These are phyloP conservation scores for Calocera cornea DNA, from an alignment of 768 basidiomycete species.

Conservation along the genomic window DNA sequence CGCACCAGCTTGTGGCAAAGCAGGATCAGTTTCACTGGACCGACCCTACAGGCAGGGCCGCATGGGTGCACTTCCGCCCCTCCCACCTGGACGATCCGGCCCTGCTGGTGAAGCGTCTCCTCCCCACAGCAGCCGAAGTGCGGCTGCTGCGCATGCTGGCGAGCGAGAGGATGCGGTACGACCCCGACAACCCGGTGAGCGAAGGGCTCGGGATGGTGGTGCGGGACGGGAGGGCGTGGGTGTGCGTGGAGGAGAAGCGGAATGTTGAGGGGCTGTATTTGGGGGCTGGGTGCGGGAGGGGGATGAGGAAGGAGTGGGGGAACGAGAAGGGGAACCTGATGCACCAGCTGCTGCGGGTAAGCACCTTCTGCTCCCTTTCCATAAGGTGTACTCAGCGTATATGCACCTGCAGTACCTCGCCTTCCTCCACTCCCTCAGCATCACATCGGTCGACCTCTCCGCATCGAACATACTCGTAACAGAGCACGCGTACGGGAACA, in stretches of 20 bases:
- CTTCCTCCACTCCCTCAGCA: background rate
- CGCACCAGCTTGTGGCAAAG: background rate
- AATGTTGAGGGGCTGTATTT: background rate
- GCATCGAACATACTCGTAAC: background rate
- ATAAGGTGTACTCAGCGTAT: background rate
- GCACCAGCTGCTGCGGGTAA: background rate
- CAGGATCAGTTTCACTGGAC: background rate
- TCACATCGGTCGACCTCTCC: background rate
- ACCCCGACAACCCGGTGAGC: conserved; percentile 1
- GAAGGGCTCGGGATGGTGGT: background rate
- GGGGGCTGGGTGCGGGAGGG: background rate
- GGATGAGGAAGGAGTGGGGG: background rate
- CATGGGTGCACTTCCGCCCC: conserved; percentile 2
- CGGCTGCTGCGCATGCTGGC: background rate
- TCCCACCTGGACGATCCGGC: background rate
- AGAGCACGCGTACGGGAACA: conserved; percentile 1
- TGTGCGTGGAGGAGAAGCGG: background rate
- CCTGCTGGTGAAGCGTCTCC: background rate
- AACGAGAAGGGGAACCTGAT: background rate
- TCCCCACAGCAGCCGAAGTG: background rate
- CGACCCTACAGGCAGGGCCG: background rate
- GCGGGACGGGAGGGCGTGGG: background rate
- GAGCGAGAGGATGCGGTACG: background rate
- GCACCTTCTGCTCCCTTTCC: background rate
- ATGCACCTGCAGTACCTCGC: background rate